A percentile compares a stretch with the other conserved stretches of the same genome.
phyloP scores from a whole-genome alignment of 768 basidiomycete species.

The Trametes cingulata region DNA sequence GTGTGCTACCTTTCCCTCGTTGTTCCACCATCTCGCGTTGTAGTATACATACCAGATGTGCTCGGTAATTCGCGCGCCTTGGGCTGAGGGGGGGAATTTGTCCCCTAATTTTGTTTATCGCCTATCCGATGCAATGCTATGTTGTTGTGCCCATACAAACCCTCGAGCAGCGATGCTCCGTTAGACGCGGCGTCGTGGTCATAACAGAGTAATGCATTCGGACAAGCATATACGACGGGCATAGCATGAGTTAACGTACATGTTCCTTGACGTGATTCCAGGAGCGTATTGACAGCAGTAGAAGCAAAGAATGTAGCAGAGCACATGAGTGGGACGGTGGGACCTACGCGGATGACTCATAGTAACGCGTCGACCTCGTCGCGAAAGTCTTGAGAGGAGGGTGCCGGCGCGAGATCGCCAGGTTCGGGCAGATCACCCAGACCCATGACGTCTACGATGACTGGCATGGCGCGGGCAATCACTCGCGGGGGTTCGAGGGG shows the following conservation, averaged over 20 bases:
- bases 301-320: neutral
- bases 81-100: neutral
- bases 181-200: neutral
- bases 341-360: neutral
- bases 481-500: neutral
- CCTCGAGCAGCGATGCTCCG: neutral
- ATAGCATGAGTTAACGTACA: slow-evolving; percentile 1
- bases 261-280: neutral
- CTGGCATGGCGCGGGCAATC: neutral
- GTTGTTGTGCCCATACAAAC: neutral
- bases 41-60: slow-evolving; percentile 8
- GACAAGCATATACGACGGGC: neutral
- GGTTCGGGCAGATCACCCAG: slow-evolving; percentile 7
- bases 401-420: slow-evolving; percentile 10
- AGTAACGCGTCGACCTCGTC: slow-evolving; percentile 30
- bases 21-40: neutral
- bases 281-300: neutral
- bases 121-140: neutral
- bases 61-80: slow-evolving; percentile 3
- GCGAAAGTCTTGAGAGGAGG: slow-evolving; percentile 27
- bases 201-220: neutral
- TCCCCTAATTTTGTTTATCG: neutral
- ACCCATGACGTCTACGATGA: slow-evolving; percentile 4
- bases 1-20: slow-evolving; percentile 12
- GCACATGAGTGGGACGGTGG: neutral